These are phyloP conservation scores for Ambrosia artemisiifolia DNA, from an alignment of 129 eudicot species.

Conservation along the genomic window DNA sequence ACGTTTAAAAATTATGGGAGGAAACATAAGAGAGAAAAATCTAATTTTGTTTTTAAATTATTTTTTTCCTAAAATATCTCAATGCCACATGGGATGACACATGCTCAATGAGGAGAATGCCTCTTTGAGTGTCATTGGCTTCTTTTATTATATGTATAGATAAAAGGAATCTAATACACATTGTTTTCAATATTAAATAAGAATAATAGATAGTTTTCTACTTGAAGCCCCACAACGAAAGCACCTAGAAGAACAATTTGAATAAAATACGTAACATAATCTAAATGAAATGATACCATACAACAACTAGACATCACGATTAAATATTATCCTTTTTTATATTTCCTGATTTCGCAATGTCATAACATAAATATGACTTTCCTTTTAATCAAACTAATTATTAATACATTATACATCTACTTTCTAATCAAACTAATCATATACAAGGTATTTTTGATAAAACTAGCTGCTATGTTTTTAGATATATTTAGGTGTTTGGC, in stretches of 20 bases:
- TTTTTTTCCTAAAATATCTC: too few relatives aligned
- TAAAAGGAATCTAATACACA: neutral
- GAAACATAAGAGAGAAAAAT: too few relatives aligned
- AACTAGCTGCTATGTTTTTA: too few relatives aligned
- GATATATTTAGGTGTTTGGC: too few relatives aligned
- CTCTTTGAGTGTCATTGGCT: too few relatives aligned
- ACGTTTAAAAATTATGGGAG: too few relatives aligned
- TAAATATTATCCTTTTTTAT: neutral
- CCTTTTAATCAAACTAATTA: slow-evolving; percentile 5
- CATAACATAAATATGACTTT: slow-evolving; percentile 1
- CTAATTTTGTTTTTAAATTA: too few relatives aligned
- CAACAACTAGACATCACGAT: slow-evolving; percentile 5
- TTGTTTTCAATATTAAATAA: neutral
- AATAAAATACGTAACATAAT: slow-evolving; percentile 10
- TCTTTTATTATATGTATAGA: too few relatives aligned
- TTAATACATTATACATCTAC: too few relatives aligned
- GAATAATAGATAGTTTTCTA: neutral
- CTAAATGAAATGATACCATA: neutral
- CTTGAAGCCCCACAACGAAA: neutral
- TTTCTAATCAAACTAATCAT: slow-evolving; percentile 4
- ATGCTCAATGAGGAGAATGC: too few relatives aligned
- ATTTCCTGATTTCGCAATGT: neutral
- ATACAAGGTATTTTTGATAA: too few relatives aligned
- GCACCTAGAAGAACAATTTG: neutral
- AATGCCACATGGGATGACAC: too few relatives aligned